Evolutionary conservation across 1,284 basidiomycete species (phyloP), one percentile per base, ranked within the genome.

Genomic region (Cutaneotrichosporon cavernicola): DNA sequence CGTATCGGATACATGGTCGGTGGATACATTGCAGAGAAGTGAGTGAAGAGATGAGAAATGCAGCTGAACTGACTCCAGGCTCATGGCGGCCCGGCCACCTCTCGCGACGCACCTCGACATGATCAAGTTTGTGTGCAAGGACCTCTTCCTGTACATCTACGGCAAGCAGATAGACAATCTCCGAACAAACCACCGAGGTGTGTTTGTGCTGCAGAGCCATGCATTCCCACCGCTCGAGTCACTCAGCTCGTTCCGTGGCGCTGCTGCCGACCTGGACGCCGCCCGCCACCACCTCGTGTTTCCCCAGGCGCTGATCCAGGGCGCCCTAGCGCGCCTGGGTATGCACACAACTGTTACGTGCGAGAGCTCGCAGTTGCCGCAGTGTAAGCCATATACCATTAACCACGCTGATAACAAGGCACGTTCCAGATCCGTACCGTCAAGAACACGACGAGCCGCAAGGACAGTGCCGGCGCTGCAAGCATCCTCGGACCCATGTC

Each of bases 91-190:
- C 64, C 84, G 88, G 66, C 83, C 87, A 36, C 84, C 90, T 52
- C 90, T 96, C 69, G 80, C 86, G 0, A 89, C 94, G 70, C 91
- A 92, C 2, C 84, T 97, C 10, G 94, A 97, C 71, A 88, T 87
- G 16, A 89, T 97, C 81, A 97, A 97, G 79, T 97, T 97, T 74
- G 85, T 97, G 66, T 97, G 94, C 83, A 97, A 97, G 76, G 94
- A 97, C 67, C 82, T 97, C n/a, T 79, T 80, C 69, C 65, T 79
- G 7, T 73, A 73, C 67, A 72, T 80, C 32, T 78, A 80, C 59
- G 72, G 76, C 26, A 95, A 96, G 75, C 95, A 97, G 78, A 92
- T 97, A 1, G 94, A 97, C 76, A 97, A 97, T 76, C 82, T 97
- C 56, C 86, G 94, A 55, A 97, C 94, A 10, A 97, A 97, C 77